Percentiles rank a stretch among this genome's conserved stretches.
phyloP scores from a whole-genome alignment of 2,329 filamentous ascomycete genomes.

The Microcera coccophila region DNA sequence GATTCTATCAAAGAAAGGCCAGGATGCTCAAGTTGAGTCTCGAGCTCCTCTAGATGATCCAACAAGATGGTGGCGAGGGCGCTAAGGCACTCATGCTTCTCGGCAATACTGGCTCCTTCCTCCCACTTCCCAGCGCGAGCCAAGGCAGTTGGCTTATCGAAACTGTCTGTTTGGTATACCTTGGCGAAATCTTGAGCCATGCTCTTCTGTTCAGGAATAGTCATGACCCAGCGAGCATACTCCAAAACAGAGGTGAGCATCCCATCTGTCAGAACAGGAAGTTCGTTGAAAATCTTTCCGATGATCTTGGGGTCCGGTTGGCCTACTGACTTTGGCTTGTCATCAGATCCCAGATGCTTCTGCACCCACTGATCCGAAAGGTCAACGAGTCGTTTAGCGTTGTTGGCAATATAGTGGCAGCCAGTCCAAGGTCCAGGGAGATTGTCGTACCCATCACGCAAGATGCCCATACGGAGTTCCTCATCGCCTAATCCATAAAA shows the following conservation, averaged over 20 bases:
- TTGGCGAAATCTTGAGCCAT: conserved; percentile 45
- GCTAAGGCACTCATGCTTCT: conserved; percentile 52
- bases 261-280: conserved; percentile 51
- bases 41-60: conserved; percentile 46
- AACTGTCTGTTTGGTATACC: conserved; percentile 48
- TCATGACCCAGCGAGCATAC: conserved; percentile 47
- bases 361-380: conserved; percentile 55
- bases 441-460: conserved; percentile 60
- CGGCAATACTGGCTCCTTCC: conserved; percentile 54
- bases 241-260: conserved; percentile 54
- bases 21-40: conserved; percentile 26
- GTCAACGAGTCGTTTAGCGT: conserved; percentile 56
- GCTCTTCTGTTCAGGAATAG: conserved; percentile 41
- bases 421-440: conserved; percentile 87
- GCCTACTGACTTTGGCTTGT: conserved; percentile 30
- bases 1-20: conserved; percentile 27
- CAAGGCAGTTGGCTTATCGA: conserved; percentile 50
- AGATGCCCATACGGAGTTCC: conserved; percentile 60
- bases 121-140: conserved; percentile 55
- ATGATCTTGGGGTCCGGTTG: conserved; percentile 41
- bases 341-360: conserved; percentile 37
- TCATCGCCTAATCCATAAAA: conserved; percentile 72
- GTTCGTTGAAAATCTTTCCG: conserved; percentile 43
- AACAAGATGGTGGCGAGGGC: conserved; percentile 56
- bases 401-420: conserved; percentile 58